Evolutionary conservation across 768 basidiomycete species (phyloP).

Genomic region (Boletus pseudo-olivaceus): DNA sequence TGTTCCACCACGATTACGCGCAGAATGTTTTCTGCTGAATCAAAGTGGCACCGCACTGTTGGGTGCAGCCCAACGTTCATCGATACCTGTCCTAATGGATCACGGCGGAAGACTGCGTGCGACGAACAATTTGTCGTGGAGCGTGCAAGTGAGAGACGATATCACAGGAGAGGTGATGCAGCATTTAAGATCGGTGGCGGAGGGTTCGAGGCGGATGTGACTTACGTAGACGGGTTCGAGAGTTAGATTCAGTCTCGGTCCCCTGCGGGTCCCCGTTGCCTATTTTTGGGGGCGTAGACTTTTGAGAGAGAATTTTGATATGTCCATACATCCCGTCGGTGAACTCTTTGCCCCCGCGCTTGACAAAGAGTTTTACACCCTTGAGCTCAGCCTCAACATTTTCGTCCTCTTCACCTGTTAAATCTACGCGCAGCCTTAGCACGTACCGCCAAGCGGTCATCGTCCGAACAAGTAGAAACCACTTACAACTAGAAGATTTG

Average conservation of each 20-base stretch:
- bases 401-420: constrained; percentile 69
- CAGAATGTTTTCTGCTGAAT: constrained; percentile 51
- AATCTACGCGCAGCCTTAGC: constrained; percentile 13
- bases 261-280: neutral
- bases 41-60: constrained; percentile 55
- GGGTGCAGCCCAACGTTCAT: constrained; percentile 60
- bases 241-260: constrained; percentile 5
- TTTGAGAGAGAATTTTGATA: constrained; percentile 52
- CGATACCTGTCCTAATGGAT: constrained; percentile 65
- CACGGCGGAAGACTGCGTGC: constrained; percentile 60
- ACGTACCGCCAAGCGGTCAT: neutral
- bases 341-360: constrained; percentile 44
- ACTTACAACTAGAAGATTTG: constrained; percentile 21
- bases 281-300: neutral
- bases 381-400: constrained; percentile 53
- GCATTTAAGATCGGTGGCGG: constrained; percentile 19
- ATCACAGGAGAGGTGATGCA: neutral
- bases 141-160: neutral
- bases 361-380: constrained; percentile 52
- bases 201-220: constrained; percentile 20
- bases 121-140: neutral
- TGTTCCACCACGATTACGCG: constrained; percentile 55
- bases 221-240: constrained; percentile 33
- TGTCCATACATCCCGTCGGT: constrained; percentile 59
- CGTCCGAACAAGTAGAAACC: neutral